Evolutionary conservation across 345 rosid genomes (phyloP), one percentile per base, ranked within the genome.

Genomic region (Euphorbia pulcherrima): DNA sequence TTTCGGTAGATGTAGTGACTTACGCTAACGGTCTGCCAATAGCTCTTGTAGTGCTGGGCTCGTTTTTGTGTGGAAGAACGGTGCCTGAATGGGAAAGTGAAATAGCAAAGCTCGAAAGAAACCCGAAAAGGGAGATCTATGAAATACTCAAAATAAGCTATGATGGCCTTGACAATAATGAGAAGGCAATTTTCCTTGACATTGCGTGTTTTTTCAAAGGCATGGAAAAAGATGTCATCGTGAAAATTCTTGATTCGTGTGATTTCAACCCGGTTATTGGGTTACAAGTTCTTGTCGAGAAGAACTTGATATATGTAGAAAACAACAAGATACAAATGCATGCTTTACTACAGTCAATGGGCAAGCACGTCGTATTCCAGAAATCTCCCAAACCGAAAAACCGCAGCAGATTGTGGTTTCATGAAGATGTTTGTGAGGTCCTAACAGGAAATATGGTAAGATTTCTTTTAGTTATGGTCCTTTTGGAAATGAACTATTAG

Each of bases 171-270:
- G 73, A 70, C 21, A 37, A 27, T 50, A 8, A 53, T 39, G 61
- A 70, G 62, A 62, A 62, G 59, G 50, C 48, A 39, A 70, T 70
- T 50, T 69, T 60, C 56, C 57, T 67, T 26, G 72, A 73, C 33
- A 60, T 66, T 51, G 79, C 72, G 0, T 75, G 79, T 55, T 75
- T 75, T 68, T 71, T 75, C 35, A 70, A 54, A 33, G 79, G 79
- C 0, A 13, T 48, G 68, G 72, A 68, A 8, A 35, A 13, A 33
- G 65, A 62, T 58, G 51, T 27, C 17, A 60, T 61, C 4, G 30
- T 18, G 18, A 30, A 62, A 24, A n/a, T 71, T 26, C 29, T 76
- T 17, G 69, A 61, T 56, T 64, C 52, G 0, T 71, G 75, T 63
- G 61, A 11, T 35, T 68, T 76, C 41, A 2, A 21, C 47, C 27